Conservation (phyloP, 192 early-diverging fungal species). For the Coemansia sp. region DNA sequence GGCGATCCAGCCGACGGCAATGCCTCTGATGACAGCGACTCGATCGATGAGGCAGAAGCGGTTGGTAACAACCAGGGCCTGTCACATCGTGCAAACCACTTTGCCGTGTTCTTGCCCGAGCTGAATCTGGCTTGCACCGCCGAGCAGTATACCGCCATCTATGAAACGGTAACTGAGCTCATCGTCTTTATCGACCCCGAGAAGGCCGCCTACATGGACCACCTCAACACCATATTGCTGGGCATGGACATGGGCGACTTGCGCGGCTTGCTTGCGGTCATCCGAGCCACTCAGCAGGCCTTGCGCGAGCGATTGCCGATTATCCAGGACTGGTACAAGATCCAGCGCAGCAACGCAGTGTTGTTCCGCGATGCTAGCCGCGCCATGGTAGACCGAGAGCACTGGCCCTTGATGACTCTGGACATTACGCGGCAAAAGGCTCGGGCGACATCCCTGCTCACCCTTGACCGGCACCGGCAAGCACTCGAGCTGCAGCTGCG, state of each 20-base stretch:
- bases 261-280: conserved; percentile 46
- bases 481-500: conserved; percentile 56
- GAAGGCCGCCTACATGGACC: conserved; percentile 69
- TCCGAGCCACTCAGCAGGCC: conserved; percentile 46
- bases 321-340: conserved; percentile 51
- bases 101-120: conserved; percentile 74
- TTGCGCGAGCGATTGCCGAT: conserved; percentile 53
- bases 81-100: conserved; percentile 66
- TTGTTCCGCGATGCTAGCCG: conserved; percentile 26
- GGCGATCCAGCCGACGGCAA: not conserved
- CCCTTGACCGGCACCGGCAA: conserved; percentile 43
- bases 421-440: conserved; percentile 19
- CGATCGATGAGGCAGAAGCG: conserved; percentile 26
- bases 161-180: conserved; percentile 77
- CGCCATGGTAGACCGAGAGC: not conserved
- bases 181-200: conserved; percentile 84
- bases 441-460: conserved; percentile 37
- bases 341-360: conserved; percentile 40
- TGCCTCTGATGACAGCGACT: conserved; percentile 6
- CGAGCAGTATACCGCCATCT: conserved; percentile 71
- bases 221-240: conserved; percentile 75
- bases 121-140: conserved; percentile 76
- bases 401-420: conserved; percentile 2
- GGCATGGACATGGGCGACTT: conserved; percentile 81
- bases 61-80: conserved; percentile 34